Evolutionary conservation across 202 grass and related monocot genomes (phyloP).

Genomic region (Thinopyrum obtusiflorum): DNA sequence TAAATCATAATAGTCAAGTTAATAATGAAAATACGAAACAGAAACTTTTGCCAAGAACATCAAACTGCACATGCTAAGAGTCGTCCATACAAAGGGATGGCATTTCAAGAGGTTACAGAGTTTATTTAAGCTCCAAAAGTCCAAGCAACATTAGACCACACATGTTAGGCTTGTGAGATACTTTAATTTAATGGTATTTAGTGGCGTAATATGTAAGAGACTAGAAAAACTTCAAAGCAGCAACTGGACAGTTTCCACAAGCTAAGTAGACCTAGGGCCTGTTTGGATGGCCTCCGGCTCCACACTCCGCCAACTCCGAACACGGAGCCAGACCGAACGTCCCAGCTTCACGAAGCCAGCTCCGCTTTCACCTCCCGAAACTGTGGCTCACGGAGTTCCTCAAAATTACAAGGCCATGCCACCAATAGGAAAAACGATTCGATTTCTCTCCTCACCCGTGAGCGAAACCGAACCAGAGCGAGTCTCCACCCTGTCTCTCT

Average conservation of each 20-base stretch:
- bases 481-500: too few species aligned
- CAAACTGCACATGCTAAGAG: neutral
- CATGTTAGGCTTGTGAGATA: constrained; percentile 4
- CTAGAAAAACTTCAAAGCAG: neutral
- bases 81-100: neutral
- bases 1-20: constrained; percentile 7
- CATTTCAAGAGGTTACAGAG: constrained; percentile 5
- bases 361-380: neutral
- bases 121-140: neutral
- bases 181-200: neutral
- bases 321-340: neutral
- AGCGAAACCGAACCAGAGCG: too few species aligned
- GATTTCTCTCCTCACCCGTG: neutral
- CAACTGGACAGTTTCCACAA: constrained; percentile 12
- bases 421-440: neutral
- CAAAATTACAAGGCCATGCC: neutral
- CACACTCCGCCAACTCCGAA: neutral
- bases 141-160: neutral
- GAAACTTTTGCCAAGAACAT: neutral
- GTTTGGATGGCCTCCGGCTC: neutral
- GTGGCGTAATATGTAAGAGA: neutral
- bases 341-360: neutral
- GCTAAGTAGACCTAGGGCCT: neutral
- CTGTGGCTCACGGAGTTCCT: neutral
- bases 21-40: neutral